These are phyloP conservation scores for Dryas integrifolia DNA, from an alignment of 331 rosid species.

Conservation along the genomic window DNA sequence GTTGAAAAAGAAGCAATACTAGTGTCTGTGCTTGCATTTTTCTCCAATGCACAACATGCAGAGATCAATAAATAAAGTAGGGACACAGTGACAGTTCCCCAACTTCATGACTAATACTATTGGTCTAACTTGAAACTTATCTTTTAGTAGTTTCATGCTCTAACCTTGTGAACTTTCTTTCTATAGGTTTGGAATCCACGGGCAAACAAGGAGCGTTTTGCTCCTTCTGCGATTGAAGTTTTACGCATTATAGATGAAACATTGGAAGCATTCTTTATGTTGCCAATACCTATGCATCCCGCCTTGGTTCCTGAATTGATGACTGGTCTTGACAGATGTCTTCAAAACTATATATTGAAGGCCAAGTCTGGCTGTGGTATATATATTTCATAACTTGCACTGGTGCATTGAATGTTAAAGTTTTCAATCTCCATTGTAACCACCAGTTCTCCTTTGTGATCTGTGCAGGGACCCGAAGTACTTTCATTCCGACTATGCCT, in stretches of 20 bases:
- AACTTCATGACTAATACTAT: neutral
- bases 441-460: conserved; percentile 22
- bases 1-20: neutral
- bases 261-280: conserved; percentile 78
- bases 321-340: conserved; percentile 75
- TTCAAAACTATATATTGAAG: conserved; percentile 68
- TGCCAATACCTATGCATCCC: conserved; percentile 75
- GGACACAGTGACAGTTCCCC: neutral
- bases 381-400: conserved; percentile 25
- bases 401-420: conserved; percentile 20
- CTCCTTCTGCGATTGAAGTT: conserved; percentile 83
- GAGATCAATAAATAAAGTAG: neutral
- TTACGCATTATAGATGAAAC: conserved; percentile 73
- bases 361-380: conserved; percentile 86
- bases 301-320: conserved; percentile 68
- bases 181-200: conserved; percentile 75
- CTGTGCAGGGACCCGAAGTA: conserved; percentile 59
- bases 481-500: conserved; percentile 72
- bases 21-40: neutral
- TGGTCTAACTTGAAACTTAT: neutral
- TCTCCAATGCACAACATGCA: neutral
- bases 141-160: conserved; percentile 19
- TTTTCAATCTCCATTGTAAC: conserved; percentile 23
- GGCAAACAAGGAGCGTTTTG: conserved; percentile 68
- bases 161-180: conserved; percentile 6